Base-by-base conservation (phyloP, 129 eudicot genomes). In the Centaurea solstitialis region DNA sequence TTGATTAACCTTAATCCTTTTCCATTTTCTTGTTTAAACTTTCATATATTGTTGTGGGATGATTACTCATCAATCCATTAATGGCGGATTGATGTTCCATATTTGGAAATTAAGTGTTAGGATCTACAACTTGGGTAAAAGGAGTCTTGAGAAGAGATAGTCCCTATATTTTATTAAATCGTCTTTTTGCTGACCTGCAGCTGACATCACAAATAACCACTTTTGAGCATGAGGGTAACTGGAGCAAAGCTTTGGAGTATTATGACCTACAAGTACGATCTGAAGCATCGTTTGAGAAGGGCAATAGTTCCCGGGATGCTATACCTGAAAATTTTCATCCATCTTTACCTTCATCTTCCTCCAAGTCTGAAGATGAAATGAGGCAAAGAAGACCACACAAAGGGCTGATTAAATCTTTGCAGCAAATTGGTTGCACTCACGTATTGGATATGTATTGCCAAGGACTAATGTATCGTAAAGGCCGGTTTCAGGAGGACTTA, bases 161-260 rank as follows among this genome's bases (percentile, higher is more conserved):
- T 45, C 4, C 57, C 80, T 37, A 35, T 37, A 40, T 83, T 38
- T 43, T 28, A n/a, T 82, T 45, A 57, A 17, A n/a, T 72, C 64
- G 13, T 76, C 11, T 77, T 72, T 39, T 57, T 37, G 64, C n/a
- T 83, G 21, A 39, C 74, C 75, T 80, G 65, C 85, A 96, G 99
- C 61, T 96, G 84, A 84, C 95, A 26, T 93, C 98, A 70, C 99
- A 96, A 88, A 93, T 93, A 81, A 77, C 90, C 39, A 96, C 94
- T 47, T 93, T 91, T 79, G 99, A 96, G 81, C 99, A 96, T 67
- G 99, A 96, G 93, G 99, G 99, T 76, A 93, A 90, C 64, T 96
- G 99, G 99, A 88, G 94, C 75, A 96, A 93, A 87, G 99, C 99
- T 83, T 97, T 96, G 9, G 99, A 96, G 88, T 91, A 89, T 81